Conservation (phyloP, 2,329 filamentous ascomycete species). For the Alternaria postmessia region DNA sequence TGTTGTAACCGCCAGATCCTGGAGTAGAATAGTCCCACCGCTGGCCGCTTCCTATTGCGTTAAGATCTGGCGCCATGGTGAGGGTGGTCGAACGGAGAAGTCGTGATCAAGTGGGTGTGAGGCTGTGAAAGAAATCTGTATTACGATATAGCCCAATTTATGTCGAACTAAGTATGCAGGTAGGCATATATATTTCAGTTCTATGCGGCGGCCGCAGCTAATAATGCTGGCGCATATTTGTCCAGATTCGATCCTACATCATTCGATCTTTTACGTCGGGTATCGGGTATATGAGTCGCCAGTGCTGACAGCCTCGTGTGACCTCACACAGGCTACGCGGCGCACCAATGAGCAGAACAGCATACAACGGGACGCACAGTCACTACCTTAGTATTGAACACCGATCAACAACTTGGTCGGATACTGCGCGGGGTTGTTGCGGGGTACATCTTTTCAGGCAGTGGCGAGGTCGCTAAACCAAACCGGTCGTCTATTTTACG, state of each 20-base stretch:
- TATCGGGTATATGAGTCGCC: background rate
- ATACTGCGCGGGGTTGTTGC: slow-evolving; percentile 8
- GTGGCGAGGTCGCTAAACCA: background rate
- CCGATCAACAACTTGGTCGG: background rate
- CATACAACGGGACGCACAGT: background rate
- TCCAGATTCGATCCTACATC: background rate
- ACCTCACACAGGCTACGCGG: background rate
- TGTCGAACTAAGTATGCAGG: background rate
- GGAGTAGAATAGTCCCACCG: slow-evolving; percentile 55
- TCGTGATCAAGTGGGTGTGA: background rate
- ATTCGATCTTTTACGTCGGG: background rate
- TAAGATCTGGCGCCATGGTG: slow-evolving; percentile 55
- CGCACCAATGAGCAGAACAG: background rate
- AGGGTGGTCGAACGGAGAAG: background rate
- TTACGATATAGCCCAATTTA: too few species aligned
- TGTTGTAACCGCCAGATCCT: slow-evolving; percentile 53
- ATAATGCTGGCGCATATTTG: background rate
- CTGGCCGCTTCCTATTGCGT: slow-evolving; percentile 45
- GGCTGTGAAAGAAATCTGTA: background rate
- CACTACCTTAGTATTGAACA: background rate
- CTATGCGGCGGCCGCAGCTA: background rate
- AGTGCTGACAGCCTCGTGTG: background rate
- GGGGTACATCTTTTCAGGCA: background rate
- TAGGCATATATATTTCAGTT: background rate
- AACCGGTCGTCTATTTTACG: background rate